These are phyloP conservation scores for Penicillium sp. DNA, from an alignment of 2,329 filamentous ascomycete species.

Conservation along the genomic window DNA sequence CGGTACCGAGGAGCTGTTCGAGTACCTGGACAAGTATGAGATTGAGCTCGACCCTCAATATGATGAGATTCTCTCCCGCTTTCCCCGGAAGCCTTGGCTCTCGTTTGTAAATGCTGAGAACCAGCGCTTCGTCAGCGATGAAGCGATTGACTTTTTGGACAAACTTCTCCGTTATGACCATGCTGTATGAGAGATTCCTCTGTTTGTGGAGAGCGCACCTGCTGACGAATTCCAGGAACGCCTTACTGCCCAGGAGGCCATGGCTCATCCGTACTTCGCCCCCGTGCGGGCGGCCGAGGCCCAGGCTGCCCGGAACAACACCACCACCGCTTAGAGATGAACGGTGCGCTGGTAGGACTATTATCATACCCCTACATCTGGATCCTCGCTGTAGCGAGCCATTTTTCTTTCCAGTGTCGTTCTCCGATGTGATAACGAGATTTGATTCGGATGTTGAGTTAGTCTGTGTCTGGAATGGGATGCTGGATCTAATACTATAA, in stretches of 20 bases:
- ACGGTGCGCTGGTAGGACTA: too few species aligned
- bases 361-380: too few species aligned
- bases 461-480: too few species aligned
- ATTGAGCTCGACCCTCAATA: conserved; percentile 97
- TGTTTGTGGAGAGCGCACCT: background rate
- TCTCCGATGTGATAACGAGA: too few species aligned
- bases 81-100: conserved; percentile 96
- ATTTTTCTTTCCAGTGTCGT: too few species aligned
- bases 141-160: conserved; percentile 96
- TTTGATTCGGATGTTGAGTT: too few species aligned
- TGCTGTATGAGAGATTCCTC: conserved; percentile 57
- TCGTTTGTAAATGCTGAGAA: conserved; percentile 95
- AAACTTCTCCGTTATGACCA: conserved; percentile 95
- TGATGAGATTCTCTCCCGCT: conserved; percentile 90
- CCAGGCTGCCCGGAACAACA: too few species aligned
- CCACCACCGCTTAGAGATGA: too few species aligned
- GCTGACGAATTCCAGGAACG: conserved; percentile 60
- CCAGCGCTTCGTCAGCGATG: conserved; percentile 90
- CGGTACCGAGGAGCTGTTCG: conserved; percentile 95
- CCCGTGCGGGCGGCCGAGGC: too few species aligned
- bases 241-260: conserved; percentile 91
- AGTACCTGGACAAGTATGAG: conserved; percentile 98
- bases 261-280: conserved; percentile 92
- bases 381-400: too few species aligned
- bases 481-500: too few species aligned